Evolutionary conservation across 257 asterid species (phyloP), one percentile per base, ranked within the genome.

Genomic region (Solanum phureja): DNA sequence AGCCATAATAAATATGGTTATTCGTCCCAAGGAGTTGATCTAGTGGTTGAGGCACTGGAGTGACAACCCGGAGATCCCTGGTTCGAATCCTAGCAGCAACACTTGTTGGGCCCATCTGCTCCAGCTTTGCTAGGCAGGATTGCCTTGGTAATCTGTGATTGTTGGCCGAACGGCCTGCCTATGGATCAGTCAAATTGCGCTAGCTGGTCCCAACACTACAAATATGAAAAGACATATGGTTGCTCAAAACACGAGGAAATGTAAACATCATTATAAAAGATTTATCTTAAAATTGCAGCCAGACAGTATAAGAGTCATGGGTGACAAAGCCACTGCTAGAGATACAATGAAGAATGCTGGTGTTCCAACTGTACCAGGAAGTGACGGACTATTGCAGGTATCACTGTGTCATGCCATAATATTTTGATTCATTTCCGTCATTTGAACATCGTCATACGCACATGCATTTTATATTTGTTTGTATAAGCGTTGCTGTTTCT

Each of bases 341-440:
- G 99, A 96, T 21, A 97, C 99, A 88, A 97, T 97, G 99, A 97
- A 97, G 94, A 97, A 92, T 83, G 99, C 99, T 86, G 99, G 99
- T 91, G 99, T 97, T 91, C 99, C 99, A 62, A 97, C 99, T 86
- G 99, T 97, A 81, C 99, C 99, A 73, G 99, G 99, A 91, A 97
- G 99, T 89, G 98, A 95, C 42, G 99, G 99, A 83, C 92, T 97
- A 85, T 88, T 97, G 85, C 91, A 91, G 98, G 99, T 95, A 88
- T 86, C 88, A 62, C 37, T 58, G 87, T 83, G 56, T 71, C 62
- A 66, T 42, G 87, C 77, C 88, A 76, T 38, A 71, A 37, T 77
- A 52, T 66, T 62, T 27, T 88, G 64, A 40, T 23, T 86, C 60
- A 34, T 76, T 19, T 83, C 56, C 52, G 34, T 62, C 76, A 86